Percentiles rank a stretch among this genome's conserved stretches.
These are phyloP conservation scores for Tetrahymena elliotti DNA, from an alignment of 73 alveolate species.

Conservation along the genomic window DNA sequence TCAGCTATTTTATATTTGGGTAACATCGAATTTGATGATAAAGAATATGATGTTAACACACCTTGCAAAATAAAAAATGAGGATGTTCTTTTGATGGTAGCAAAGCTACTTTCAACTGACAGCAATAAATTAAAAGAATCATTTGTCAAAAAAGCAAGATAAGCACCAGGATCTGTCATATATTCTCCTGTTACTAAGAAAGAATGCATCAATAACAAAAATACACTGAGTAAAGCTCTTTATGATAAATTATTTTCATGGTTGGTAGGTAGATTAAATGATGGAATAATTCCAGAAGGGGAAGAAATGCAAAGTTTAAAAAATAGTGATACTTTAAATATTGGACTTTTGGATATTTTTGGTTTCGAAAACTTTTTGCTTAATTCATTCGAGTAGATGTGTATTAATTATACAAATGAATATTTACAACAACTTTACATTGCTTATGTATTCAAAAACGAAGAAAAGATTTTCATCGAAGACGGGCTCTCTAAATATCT, in stretches of 20 bases:
- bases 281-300: conserved; percentile 10
- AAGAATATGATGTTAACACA: conserved; percentile 60
- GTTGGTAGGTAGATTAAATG: conserved; percentile 61
- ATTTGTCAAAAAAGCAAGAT: conserved; percentile 1
- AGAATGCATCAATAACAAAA: conserved; percentile 60
- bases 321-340: neutral
- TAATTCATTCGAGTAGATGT: conserved; percentile 88
- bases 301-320: neutral
- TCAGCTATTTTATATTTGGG: conserved; percentile 75
- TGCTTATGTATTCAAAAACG: conserved; percentile 85
- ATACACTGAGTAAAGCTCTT: conserved; percentile 83
- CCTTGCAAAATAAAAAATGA: conserved; percentile 56
- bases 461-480: conserved; percentile 47
- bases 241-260: conserved; percentile 85
- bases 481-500: conserved; percentile 47
- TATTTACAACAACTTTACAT: conserved; percentile 87
- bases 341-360: conserved; percentile 92
- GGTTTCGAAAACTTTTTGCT: conserved; percentile 92
- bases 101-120: conserved; percentile 52
- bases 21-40: conserved; percentile 71
- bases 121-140: conserved; percentile 34
- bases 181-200: conserved; percentile 42
- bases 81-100: conserved; percentile 48
- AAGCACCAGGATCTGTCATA: conserved; percentile 32
- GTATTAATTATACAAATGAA: conserved; percentile 93